Conservation (phyloP, 768 basidiomycete genomes). For the Rossbeevera mucosa region DNA sequence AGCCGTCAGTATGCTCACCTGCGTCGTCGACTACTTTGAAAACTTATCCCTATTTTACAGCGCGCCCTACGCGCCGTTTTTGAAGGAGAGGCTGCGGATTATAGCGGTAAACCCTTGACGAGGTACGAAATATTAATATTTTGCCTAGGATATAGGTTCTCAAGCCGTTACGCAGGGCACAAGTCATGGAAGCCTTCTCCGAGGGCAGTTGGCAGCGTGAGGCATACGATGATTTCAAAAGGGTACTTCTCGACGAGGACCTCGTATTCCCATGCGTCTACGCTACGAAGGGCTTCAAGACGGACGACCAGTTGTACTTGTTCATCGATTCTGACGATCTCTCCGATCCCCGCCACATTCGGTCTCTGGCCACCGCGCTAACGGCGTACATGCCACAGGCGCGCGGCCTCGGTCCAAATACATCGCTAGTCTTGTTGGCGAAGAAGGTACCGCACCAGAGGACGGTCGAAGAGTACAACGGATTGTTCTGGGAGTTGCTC, state of each 20-base stretch:
- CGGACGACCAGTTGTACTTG: slow-evolving; percentile 17
- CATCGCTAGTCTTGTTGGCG: slow-evolving; percentile 17
- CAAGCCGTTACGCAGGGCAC: slow-evolving; percentile 7
- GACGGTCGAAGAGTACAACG: slow-evolving; percentile 18
- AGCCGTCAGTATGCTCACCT: slow-evolving; percentile 4
- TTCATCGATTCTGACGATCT: slow-evolving; percentile 23
- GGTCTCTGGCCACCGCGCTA: slow-evolving; percentile 14
- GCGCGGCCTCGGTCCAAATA: slow-evolving; percentile 17
- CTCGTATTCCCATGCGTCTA: slow-evolving; percentile 21
- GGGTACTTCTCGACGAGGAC: slow-evolving; percentile 19
- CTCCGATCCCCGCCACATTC: slow-evolving; percentile 18
- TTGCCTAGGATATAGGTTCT: too few relatives aligned
- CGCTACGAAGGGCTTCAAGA: slow-evolving; percentile 22
- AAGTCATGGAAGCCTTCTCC: slow-evolving; percentile 9
- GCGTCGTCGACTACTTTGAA: neutral
- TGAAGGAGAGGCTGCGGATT: neutral
- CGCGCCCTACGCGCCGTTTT: neutral
- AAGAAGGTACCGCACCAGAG: slow-evolving; percentile 8
- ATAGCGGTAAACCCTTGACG: slow-evolving; percentile 13
- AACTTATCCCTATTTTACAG: neutral
- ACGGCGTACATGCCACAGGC: slow-evolving; percentile 14
- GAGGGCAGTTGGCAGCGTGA: slow-evolving; percentile 18
- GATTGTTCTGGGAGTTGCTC: slow-evolving; percentile 18
- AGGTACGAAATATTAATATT: slow-evolving; percentile 1
- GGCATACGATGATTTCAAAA: slow-evolving; percentile 18